These are phyloP conservation scores for Solanum boliviense DNA, from an alignment of 257 asterid species.

Conservation along the genomic window DNA sequence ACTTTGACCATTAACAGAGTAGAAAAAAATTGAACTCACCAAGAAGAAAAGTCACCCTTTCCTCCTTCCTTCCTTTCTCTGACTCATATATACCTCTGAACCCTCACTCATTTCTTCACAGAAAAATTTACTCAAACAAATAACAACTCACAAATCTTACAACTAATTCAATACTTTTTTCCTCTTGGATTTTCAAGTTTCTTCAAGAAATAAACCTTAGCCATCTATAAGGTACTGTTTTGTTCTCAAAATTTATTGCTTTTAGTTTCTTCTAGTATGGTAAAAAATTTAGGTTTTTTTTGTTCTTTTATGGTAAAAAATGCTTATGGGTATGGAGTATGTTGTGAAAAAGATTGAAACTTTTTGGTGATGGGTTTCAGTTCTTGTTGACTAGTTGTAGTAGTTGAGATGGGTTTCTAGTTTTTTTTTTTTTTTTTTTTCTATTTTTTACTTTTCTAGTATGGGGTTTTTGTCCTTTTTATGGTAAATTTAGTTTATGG, in stretches of 20 bases:
- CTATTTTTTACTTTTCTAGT: background rate
- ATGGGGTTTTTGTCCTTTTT: background rate
- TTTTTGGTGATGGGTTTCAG: background rate
- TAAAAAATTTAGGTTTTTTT: no score
- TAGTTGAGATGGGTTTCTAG: background rate
- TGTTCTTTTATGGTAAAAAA: background rate
- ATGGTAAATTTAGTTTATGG: background rate
- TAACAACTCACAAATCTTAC: background rate
- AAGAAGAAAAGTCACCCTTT: conserved; percentile 62
- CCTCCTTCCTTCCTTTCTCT: conserved; percentile 32
- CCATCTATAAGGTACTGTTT: background rate
- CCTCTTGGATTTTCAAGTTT: background rate
- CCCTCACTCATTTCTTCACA: conserved; percentile 8
- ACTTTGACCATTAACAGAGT: conserved; percentile 37
- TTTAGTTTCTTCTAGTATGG: background rate
- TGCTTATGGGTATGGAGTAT: background rate
- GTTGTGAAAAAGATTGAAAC: background rate
- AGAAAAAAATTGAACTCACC: conserved; percentile 5
- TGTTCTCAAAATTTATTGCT: background rate
- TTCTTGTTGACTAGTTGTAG: background rate
- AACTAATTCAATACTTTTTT: background rate
- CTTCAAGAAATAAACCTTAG: background rate
- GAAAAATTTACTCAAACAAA: background rate
- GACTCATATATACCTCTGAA: conserved; percentile 24
- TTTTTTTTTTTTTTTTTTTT: conserved; percentile 14